phyloP scores from a whole-genome alignment of 768 basidiomycete genomes.

The Mycena capillaripes region DNA sequence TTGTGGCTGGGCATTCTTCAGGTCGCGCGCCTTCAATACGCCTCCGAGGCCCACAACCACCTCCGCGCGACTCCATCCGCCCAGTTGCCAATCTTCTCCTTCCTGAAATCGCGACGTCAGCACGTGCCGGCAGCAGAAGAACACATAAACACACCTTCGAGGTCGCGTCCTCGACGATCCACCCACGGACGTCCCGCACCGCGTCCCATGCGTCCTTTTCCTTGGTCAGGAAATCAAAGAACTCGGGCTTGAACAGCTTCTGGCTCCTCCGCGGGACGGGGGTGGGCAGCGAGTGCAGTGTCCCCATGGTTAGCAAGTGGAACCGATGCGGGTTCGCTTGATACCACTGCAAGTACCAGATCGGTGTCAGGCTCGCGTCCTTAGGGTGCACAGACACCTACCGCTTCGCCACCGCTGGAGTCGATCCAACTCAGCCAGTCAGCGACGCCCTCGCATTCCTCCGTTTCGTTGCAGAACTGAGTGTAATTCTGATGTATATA shows the following conservation, averaged over 20 bases:
- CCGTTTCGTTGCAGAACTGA: constrained; percentile 84
- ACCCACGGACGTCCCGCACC: constrained; percentile 67
- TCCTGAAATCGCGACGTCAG: constrained; percentile 5
- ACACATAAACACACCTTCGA: constrained; percentile 17
- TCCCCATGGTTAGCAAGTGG: constrained; percentile 84
- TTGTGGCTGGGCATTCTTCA: constrained; percentile 30
- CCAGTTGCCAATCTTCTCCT: constrained; percentile 16
- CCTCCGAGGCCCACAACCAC: constrained; percentile 72
- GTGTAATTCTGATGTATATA: constrained; percentile 97
- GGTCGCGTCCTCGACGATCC: constrained; percentile 61
- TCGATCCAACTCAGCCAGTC: constrained; percentile 88
- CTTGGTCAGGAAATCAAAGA: constrained; percentile 75
- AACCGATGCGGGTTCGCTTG: constrained; percentile 88
- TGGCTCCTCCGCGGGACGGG: constrained; percentile 87
- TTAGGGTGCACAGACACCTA: constrained; percentile 46
- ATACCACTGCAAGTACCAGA: constrained; percentile 62
- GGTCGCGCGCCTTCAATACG: constrained; percentile 66
- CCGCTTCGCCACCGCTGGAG: constrained; percentile 73
- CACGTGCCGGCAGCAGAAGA: too few species aligned
- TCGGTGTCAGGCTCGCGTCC: neutral
- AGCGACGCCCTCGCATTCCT: constrained; percentile 76
- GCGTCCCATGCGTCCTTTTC: constrained; percentile 74
- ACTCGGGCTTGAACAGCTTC: constrained; percentile 89
- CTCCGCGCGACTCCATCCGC: constrained; percentile 62
- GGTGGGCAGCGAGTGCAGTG: constrained; percentile 88